Base-by-base conservation (phyloP, 129 eudicot genomes). In the Chrysanthemum makinoi region DNA sequence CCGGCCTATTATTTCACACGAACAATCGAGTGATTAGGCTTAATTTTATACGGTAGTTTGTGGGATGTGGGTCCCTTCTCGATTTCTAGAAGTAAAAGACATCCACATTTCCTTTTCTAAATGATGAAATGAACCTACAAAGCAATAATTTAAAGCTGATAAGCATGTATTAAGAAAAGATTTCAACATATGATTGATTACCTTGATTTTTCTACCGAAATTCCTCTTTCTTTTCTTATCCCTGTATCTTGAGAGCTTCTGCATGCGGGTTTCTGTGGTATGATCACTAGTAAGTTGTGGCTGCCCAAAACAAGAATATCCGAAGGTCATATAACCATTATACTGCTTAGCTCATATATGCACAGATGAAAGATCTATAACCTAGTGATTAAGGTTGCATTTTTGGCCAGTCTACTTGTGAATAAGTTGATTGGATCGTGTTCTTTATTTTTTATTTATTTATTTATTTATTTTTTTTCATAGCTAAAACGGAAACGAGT, bases 191-290 rank as follows among this genome's bases (percentile, higher is more conserved):
- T 28, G 13, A 30, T 58, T 39, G 10, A 39, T 20, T 35, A 90
- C 96, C 96, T 92, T 89, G 66, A 92, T 81, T 83, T 86, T 88
- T 80, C 91, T 69, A 26, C 87, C 86, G 51, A 88, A 92, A 73
- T 92, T 92, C 72, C 98, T 81, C 83, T 80, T 92, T 61, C 82
- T 18, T 66, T 87, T 92, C 95, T 92, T 92, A 57, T 70, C 86
- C 80, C 91, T 69, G 82, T 92, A 92, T 84, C 98, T 84, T 24
- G 91, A 81, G 76, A 92, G 96, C 88, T 92, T 81, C 73, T 88
- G 81, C 82, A 52, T 73, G 58, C 98, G 96, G 57, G 68, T 88
- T 75, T 89, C 95, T 15, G 81, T 50, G 62, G 68, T 54, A 72
- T 80, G 81, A 62, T 68, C 72, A 62, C 67, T 66, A 11, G 53